Base-by-base conservation (phyloP, 441 rosid genomes). In the Cnidoscolus chayamansa region DNA sequence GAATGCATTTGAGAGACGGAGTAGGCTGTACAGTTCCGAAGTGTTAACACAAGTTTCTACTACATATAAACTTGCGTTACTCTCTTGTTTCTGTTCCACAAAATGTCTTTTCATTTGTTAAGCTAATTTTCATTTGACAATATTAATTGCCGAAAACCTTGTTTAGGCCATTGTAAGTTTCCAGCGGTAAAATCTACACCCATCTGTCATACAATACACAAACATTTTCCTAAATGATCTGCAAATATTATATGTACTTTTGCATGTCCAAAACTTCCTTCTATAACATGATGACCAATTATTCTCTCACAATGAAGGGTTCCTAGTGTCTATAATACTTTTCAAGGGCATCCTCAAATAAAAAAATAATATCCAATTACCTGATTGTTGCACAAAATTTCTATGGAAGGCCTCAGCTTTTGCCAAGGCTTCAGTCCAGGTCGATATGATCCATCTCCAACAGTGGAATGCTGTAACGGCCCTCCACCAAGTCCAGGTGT, bases 301-400 rank as follows among this genome's bases (percentile, higher is more conserved):
- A 72, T 12, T 51, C 5, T 30, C 10, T 32, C 68, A 47, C 9
- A 16, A 17, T 19, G 6, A 47, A 19, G 20, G 17, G 32, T 6
- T 62, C 11, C 31, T 10, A 10, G 17, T 16, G 32, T 19, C 20
- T 13, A 11, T 48, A 56, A 72, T 61, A 60, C 7, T 35, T 67
- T 55, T 59, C 58, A 17, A 60, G 13, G 49, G 53, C 50, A 73
- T 69, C 57, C 40, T 37, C 2, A 43, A n/a, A 51, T 15, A 17
- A 6, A 72, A 60, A n/a, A 49, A 31, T 65, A 35, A 68, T 15
- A 59, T 66, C 59, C 43, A 83, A 90, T 85, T 78, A 77, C 99
- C 98, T 96, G 98, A 82, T 94, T 94, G 82, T 94, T 94, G 86
- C 99, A 96, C 81, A 91, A 81, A 78, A 96, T 91, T 86, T 96